These are phyloP conservation scores for Oemleria cerasiformis DNA, from an alignment of 306 rosid species.

Conservation along the genomic window DNA sequence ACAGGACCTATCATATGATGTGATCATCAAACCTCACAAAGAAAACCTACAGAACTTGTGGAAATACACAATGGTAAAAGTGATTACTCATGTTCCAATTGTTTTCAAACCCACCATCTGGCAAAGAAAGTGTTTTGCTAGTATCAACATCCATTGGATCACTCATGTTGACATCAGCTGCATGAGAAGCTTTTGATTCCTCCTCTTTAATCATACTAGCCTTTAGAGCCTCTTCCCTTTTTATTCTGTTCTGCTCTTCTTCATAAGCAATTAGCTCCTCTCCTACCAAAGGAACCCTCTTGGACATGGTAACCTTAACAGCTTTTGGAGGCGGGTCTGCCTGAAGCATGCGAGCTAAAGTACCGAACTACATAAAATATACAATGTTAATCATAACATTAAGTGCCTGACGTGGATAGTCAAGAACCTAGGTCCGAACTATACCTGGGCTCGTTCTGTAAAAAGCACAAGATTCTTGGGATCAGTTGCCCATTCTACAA, in stretches of 20 bases:
- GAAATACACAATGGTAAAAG: background rate
- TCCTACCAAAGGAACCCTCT: slow-evolving; percentile 92
- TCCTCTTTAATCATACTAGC: slow-evolving; percentile 84
- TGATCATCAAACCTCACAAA: background rate
- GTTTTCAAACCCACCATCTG: slow-evolving; percentile 53
- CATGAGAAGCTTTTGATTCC: slow-evolving; percentile 64
- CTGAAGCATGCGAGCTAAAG: slow-evolving; percentile 96
- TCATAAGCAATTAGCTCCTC: slow-evolving; percentile 93
- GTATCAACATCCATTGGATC: slow-evolving; percentile 82
- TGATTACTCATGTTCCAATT: background rate
- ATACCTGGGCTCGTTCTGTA: slow-evolving; percentile 97
- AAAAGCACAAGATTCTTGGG: slow-evolving; percentile 75
- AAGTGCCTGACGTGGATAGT: slow-evolving; percentile 12
- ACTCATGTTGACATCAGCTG: slow-evolving; percentile 43
- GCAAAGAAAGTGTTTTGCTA: slow-evolving; percentile 43
- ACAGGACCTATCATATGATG: background rate
- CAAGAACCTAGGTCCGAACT: slow-evolving; percentile 9
- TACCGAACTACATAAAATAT: slow-evolving; percentile 60
- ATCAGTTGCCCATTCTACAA: slow-evolving; percentile 88
- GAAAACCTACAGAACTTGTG: background rate
- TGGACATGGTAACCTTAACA: slow-evolving; percentile 86
- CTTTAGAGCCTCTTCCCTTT: slow-evolving; percentile 88
- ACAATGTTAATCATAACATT: slow-evolving; percentile 12
- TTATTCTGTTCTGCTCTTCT: slow-evolving; percentile 83
- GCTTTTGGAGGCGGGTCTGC: slow-evolving; percentile 99